A percentile compares a stretch with the other conserved stretches of the same genome.
These are phyloP conservation scores for Gossypium thurberi DNA, from an alignment of 345 rosid species.

Conservation along the genomic window DNA sequence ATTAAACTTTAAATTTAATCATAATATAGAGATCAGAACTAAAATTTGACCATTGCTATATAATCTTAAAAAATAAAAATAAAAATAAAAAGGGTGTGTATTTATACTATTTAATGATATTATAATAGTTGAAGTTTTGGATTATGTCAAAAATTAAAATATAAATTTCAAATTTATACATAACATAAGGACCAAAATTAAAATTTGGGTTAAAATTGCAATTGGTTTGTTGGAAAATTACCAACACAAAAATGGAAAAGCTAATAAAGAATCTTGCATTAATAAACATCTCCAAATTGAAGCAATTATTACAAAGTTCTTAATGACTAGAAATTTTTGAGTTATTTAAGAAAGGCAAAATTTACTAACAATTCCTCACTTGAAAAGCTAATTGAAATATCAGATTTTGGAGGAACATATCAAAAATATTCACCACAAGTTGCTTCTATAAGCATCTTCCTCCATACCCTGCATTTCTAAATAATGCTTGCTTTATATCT, in stretches of 20 bases:
- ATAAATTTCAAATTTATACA: no score
- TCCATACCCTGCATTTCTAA: constrained; percentile 91
- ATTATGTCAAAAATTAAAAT: no score
- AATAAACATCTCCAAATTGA: background rate
- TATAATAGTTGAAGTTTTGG: no score
- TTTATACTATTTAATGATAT: no score
- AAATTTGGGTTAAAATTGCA: no score
- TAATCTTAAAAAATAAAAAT: no score
- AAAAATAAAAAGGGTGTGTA: no score
- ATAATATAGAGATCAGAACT: no score
- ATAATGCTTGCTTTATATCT: constrained; percentile 84
- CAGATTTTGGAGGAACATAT: background rate
- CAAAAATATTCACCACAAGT: constrained; percentile 8
- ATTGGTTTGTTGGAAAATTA: background rate
- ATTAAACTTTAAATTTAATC: no score
- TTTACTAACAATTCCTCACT: background rate
- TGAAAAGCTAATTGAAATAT: constrained; percentile 9
- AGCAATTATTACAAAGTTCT: constrained; percentile 10
- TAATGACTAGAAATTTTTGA: background rate
- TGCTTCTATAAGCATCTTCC: constrained; percentile 56
- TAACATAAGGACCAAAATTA: no score
- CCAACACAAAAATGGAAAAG: background rate
- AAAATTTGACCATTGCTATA: no score
- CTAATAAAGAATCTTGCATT: background rate
- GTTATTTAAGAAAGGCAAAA: background rate